Base-by-base conservation (phyloP, 2,329 filamentous ascomycete species). In the Apiospora aurea region DNA sequence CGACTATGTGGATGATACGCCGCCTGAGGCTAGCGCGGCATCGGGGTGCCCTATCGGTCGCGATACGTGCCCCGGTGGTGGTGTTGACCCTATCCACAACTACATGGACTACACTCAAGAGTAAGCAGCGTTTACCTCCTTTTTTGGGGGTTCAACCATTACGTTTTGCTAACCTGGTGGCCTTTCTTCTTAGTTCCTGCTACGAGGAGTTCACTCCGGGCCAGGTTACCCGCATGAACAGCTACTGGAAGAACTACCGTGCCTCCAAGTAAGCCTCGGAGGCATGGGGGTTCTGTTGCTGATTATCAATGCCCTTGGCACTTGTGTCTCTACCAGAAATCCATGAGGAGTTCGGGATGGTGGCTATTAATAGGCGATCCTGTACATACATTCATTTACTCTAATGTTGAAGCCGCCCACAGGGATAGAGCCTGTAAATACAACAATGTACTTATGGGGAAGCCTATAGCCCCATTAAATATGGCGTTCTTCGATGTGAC, bases 1-100 rank as follows among this genome's bases (percentile, higher is more conserved):
- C 49, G 82, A 84, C 70, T 76, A 75, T 69, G 75, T 83, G 18
- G 74, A 78, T 43, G 82, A 83, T 70, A 83, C 82, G 13, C 81
- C 81, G 14, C 74, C 77, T 41, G 76, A 85, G 70, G 82, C 69
- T n/a, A 69, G 49, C 24, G 18, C 67, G 10, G 41, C 72, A 18
- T 71, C 41, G 13, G 69, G 67, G 18, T 73, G 72, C 69, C 70
- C 71, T 5, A 34, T 14, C 10, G 53, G 67, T 3, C 67, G 67
- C 21, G 69, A 73, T 61, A 41, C 71, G 21, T 73, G 72, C 41
- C 69, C 72, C 5, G 26, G 24, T 41, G 18, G 38, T 8, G 72
- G 71, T 43, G 29, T 51, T 7, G 71, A 73, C 44, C 71, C 71
- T 26, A 69, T 71, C 34, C 66, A 64, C 51, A 73, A 73, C 72